Conservation (phyloP, 2,329 filamentous ascomycete genomes). For the Acrodontium crateriforme region DNA sequence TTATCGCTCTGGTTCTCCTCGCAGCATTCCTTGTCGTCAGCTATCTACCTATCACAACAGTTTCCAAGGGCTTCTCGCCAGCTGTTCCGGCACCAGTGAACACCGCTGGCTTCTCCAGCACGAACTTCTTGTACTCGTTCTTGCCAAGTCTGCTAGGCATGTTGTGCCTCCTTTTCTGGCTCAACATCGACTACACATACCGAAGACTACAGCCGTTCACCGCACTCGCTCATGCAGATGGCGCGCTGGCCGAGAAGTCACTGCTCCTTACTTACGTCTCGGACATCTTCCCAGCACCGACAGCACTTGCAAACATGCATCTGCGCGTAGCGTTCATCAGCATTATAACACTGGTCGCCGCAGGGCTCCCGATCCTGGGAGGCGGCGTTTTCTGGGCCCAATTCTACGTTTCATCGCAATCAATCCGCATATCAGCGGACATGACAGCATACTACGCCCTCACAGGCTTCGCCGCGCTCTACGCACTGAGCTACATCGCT, state of each 20-base stretch:
- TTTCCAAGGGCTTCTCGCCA: constrained; percentile 55
- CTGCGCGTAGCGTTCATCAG: constrained; percentile 51
- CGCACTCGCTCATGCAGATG: constrained; percentile 39
- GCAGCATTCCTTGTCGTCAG: constrained; percentile 62
- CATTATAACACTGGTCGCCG: constrained; percentile 43
- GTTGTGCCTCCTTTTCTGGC: constrained; percentile 52
- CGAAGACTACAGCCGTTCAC: constrained; percentile 58
- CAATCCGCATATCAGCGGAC: constrained; percentile 56
- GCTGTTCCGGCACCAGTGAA: constrained; percentile 38
- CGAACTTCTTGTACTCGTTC: constrained; percentile 79
- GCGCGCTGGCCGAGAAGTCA: constrained; percentile 47
- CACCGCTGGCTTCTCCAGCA: constrained; percentile 56
- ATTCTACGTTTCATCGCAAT: constrained; percentile 35
- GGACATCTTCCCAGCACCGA: constrained; percentile 44
- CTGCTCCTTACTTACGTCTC: constrained; percentile 59
- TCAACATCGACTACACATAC: constrained; percentile 51
- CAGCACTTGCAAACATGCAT: constrained; percentile 47
- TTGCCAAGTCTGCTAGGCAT: constrained; percentile 55
- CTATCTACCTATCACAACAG: constrained; percentile 47
- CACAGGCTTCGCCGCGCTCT: constrained; percentile 59
- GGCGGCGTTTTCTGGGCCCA: constrained; percentile 64
- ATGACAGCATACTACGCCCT: constrained; percentile 59
- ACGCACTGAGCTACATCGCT: constrained; percentile 56
- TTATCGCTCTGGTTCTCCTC: constrained; percentile 47
- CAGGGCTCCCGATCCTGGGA: constrained; percentile 51